phyloP scores from a whole-genome alignment of 108 stramenopile species.

The Mayamaea pseudoterrestris region DNA sequence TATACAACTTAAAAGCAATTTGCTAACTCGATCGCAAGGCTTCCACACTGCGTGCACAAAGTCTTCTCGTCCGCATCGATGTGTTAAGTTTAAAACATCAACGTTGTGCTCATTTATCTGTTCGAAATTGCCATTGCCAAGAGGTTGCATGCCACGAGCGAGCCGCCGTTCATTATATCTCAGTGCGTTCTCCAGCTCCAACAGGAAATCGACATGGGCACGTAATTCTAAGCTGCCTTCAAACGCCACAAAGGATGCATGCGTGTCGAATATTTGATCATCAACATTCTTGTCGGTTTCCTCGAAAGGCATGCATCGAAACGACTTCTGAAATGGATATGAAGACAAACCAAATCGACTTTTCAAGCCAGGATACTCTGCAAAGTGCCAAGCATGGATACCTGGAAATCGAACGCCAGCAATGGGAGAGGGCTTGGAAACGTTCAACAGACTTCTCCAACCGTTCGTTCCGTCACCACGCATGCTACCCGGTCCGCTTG shows the following conservation, averaged over 20 bases:
- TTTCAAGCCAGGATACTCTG: conserved; percentile 48
- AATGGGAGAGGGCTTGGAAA: conserved; percentile 8
- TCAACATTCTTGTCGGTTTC: neutral
- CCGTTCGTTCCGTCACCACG: conserved; percentile 55
- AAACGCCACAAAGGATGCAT: conserved; percentile 23
- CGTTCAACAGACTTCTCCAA: conserved; percentile 43
- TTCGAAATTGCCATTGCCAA: neutral
- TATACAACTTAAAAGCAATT: too few relatives aligned
- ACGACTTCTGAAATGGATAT: conserved; percentile 22
- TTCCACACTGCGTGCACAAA: too few relatives aligned
- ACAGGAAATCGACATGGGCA: conserved; percentile 30
- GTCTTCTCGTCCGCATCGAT: too few relatives aligned
- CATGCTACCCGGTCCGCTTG: conserved; percentile 69
- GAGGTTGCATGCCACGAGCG: conserved; percentile 1
- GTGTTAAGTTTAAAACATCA: too few relatives aligned
- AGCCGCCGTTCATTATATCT: conserved; percentile 18
- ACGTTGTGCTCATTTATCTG: neutral
- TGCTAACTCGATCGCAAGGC: too few relatives aligned
- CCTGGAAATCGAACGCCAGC: conserved; percentile 12
- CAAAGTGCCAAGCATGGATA: conserved; percentile 37
- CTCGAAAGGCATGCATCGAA: conserved; percentile 6
- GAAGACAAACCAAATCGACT: conserved; percentile 42
- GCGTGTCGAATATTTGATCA: conserved; percentile 20
- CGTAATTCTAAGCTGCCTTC: conserved; percentile 31
- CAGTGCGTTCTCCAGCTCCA: conserved; percentile 29